Base-by-base conservation (phyloP, 1,139 yeast species). In the Blastobotrys indianensis region DNA sequence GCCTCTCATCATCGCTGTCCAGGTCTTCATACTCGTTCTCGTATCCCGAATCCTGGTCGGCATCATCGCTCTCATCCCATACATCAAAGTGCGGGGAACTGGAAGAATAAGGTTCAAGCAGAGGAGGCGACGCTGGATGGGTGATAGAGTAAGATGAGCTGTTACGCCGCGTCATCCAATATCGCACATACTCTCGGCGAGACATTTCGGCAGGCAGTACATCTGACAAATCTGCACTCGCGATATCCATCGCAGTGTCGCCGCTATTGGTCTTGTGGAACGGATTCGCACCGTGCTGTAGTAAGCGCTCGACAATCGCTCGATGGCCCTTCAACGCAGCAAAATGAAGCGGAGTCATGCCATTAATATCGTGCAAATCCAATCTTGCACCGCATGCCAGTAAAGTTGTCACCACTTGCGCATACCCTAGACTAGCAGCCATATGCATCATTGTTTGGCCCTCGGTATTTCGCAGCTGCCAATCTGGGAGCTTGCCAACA, bases 381-480 rank as follows among this genome's bases (percentile, higher is more conserved):
- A 84, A 73, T 57, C 85, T 77, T 30, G 94, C 90, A 4, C 97
- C 97, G 58, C 79, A 82, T 30, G 79, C 79, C 5, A 88, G 70
- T 57, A 92, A 72, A 38, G 81, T 79, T 34, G 76, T 70, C 15
- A 80, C 76, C 47, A 90, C 73, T 37, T 74, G 73, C 38, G 69
- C 64, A 59, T 85, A 86, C 37, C 88, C 88, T 63, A 83, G 79
- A 52, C 84, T 66, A 13, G 92, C 76, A 1, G 97, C 86, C 54
- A 90, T 72, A 64, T 90, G 97, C 54, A 90, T 69, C 72, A 90
- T 74, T 0, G 95, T 82, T 63, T 90, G 96, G 15, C 96, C 96
- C 62, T 85, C 86, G 17, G 67, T 59, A 52, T 87, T 88, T 55
- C 90, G 77, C 53, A 87, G 72, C 39, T 86, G 90, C 82, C 94